phyloP scores from a whole-genome alignment of 768 basidiomycete species.

The Boletus pseudopeckii region DNA sequence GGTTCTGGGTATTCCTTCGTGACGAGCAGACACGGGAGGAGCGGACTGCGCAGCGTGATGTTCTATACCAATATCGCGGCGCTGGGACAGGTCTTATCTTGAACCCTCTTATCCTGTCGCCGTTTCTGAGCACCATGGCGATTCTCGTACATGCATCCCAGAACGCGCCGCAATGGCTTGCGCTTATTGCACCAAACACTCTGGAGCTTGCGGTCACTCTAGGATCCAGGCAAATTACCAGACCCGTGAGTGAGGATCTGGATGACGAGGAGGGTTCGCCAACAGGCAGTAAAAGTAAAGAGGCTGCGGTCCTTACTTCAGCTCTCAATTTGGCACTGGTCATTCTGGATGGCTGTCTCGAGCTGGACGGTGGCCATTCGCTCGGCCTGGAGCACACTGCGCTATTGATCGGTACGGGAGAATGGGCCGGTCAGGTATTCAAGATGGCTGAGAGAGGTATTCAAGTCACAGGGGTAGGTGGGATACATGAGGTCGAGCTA shows the following conservation, averaged over 20 bases:
- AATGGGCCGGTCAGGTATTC: constrained; percentile 79
- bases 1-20: constrained; percentile 93
- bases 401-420: constrained; percentile 65
- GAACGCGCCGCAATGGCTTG: constrained; percentile 77
- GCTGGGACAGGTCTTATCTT: constrained; percentile 83
- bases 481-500: constrained; percentile 57
- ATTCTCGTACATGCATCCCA: constrained; percentile 81
- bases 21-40: constrained; percentile 78
- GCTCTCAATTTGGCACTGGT: constrained; percentile 77
- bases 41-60: constrained; percentile 55
- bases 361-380: constrained; percentile 72
- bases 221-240: constrained; percentile 62
- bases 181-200: constrained; percentile 75
- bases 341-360: constrained; percentile 68
- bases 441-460: constrained; percentile 60
- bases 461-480: constrained; percentile 60
- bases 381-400: constrained; percentile 74
- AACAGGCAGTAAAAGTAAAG: constrained; percentile 38
- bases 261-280: constrained; percentile 30
- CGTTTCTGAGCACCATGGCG: constrained; percentile 70
- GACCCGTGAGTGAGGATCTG: constrained; percentile 33
- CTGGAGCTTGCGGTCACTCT: constrained; percentile 81
- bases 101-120: constrained; percentile 70
- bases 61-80: constrained; percentile 58
- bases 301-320: constrained; percentile 70